phyloP scores from a whole-genome alignment of 2,329 filamentous ascomycete genomes.

The Stachybotrys chartarum region DNA sequence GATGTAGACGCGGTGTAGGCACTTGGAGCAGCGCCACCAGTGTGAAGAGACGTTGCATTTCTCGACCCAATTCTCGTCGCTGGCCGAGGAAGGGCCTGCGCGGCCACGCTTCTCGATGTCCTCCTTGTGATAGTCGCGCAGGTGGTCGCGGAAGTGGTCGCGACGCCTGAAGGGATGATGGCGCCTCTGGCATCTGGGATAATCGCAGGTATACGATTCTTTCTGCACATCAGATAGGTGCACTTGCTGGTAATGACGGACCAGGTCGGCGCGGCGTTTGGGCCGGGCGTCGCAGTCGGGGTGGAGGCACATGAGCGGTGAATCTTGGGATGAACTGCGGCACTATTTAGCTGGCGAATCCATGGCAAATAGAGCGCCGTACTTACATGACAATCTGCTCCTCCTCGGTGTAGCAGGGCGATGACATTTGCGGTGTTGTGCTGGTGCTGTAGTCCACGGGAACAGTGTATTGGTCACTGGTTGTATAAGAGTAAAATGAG shows the following conservation, averaged over 20 bases:
- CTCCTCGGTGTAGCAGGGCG: background rate
- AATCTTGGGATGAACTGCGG: conserved; percentile 15
- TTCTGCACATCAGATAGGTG: conserved; percentile 36
- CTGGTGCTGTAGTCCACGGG: background rate
- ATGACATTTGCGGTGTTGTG: background rate
- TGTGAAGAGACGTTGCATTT: conserved; percentile 27
- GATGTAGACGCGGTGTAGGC: conserved; percentile 38
- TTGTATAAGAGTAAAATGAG: background rate
- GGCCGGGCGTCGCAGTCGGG: conserved; percentile 36
- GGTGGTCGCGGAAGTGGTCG: conserved; percentile 52
- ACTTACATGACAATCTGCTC: background rate
- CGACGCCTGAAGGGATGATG: conserved; percentile 42
- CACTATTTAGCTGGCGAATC: background rate
- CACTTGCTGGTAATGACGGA: conserved; percentile 43
- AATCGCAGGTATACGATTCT: conserved; percentile 43
- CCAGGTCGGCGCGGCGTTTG: conserved; percentile 45
- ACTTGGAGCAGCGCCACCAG: conserved; percentile 51
- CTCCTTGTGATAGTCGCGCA: conserved; percentile 48
- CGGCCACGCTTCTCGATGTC: conserved; percentile 42
- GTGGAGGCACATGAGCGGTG: conserved; percentile 29
- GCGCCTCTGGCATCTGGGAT: conserved; percentile 37
- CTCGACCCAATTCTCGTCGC: conserved; percentile 29
- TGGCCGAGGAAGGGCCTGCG: conserved; percentile 4
- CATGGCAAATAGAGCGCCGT: background rate
- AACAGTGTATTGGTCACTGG: background rate